Evolutionary conservation across 2,329 filamentous ascomycete genomes (phyloP), one percentile per base, ranked within the genome.

Genomic region (Exophiala dermatitidis): DNA sequence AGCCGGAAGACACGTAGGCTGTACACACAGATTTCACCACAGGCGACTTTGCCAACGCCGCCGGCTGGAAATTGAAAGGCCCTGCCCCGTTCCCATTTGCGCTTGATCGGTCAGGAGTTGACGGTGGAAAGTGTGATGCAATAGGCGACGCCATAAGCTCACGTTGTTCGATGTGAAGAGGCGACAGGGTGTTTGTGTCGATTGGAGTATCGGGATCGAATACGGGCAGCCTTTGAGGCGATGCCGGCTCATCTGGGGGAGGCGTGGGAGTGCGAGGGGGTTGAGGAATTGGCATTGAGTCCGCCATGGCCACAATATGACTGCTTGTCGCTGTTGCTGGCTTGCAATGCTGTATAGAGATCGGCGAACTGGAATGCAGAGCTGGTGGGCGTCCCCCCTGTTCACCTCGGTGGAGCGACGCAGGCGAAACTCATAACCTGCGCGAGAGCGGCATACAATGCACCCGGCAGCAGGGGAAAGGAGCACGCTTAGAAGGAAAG

Each of bases 41-140:
- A 2, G 87, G 86, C 12, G 78, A 78, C 58, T 85, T 86, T 10
- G 85, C 84, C 67, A 90, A 85, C 43, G 83, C 78, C 67, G 87
- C 84, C 1, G 91, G 87, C 72, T 94, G 83, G 71, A 97, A 97
- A 72, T 97, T 97, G 81, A 98, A 97, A 0, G 91, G 91, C 37
- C 55, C 46, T 46, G 33, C 36, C 31, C 48, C 52, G 48, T 52
- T 48, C 37, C 41, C 43, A 43, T 36, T 50, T 26, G 46, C 38
- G 46, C 36, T 47, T 37, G 52, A 46, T 44, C 48, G 56, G n/a
- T 56, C 50, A 2, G 58, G 53, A 4, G 46, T 58, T 7, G 47
- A 32, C n/a, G 53, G 52, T 4, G 56, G 49, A 29, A 54, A 48
- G 32, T 52, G 51, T 9, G 46, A 31, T 12, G 7, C 44, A 4